Conservation (phyloP, 2,329 filamentous ascomycete genomes). For the Colletotrichum siamense region DNA sequence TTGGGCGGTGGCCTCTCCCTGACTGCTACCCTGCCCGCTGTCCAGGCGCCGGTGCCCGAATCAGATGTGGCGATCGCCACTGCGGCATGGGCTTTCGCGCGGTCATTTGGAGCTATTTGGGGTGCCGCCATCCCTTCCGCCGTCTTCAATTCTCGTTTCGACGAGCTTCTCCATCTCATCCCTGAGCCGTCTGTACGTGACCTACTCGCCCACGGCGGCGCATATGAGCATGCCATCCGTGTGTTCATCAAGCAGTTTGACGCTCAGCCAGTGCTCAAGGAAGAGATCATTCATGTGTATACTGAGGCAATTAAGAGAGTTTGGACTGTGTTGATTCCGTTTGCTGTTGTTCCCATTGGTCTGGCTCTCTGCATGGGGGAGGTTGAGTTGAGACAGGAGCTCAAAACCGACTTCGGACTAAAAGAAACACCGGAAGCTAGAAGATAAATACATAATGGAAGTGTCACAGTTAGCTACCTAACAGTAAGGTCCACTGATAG, state of each 20-base stretch:
- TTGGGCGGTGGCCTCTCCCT: slow-evolving; percentile 31
- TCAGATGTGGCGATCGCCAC: slow-evolving; percentile 31
- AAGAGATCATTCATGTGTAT: neutral
- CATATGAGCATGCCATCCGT: neutral
- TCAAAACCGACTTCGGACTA: neutral
- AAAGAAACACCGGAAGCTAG: neutral
- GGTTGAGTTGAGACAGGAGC: neutral
- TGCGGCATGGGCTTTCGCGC: slow-evolving; percentile 39
- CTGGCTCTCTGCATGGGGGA: neutral
- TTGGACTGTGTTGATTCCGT: neutral
- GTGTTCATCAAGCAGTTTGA: neutral
- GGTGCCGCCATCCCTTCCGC: slow-evolving; percentile 41
- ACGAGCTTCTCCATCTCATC: neutral
- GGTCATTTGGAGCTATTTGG: slow-evolving; percentile 42
- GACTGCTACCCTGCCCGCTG: slow-evolving; percentile 38
- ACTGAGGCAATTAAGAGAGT: neutral
- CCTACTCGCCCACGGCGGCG: neutral
- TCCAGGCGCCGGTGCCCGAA: slow-evolving; percentile 33
- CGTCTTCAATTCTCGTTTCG: slow-evolving; percentile 31
- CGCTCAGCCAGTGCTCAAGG: neutral
- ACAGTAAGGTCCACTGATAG: too few species aligned
- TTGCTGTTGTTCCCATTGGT: neutral
- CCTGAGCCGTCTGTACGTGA: neutral
- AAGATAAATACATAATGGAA: too few species aligned
- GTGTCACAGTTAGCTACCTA: too few species aligned